A percentile compares a stretch with the other conserved stretches of the same genome.
Conservation (phyloP, 129 eudicot genomes). For the Pseudognaphalium luteoalbum region DNA sequence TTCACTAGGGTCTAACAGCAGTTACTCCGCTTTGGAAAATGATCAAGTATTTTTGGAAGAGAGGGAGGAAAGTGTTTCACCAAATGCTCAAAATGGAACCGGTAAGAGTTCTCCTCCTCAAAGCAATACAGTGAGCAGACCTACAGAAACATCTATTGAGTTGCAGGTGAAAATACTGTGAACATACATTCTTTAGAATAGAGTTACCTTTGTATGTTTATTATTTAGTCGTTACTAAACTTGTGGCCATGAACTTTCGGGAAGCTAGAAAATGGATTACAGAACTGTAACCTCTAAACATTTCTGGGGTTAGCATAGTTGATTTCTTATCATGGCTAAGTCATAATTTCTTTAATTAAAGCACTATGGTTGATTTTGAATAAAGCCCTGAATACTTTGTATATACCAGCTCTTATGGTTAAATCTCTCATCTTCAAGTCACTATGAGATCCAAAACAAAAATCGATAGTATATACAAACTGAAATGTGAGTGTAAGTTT, state of each 20-base stretch:
- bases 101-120: constrained; percentile 37
- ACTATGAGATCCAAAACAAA: not conserved
- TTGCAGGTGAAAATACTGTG: constrained; percentile 60
- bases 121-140: constrained; percentile 42
- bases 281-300: constrained; percentile 5
- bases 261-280: constrained; percentile 16
- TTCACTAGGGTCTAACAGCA: constrained; percentile 70
- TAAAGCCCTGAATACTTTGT: not conserved
- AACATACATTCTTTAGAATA: constrained; percentile 4
- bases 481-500: constrained; percentile 1
- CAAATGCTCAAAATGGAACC: constrained; percentile 34
- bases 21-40: constrained; percentile 62
- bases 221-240: constrained; percentile 4
- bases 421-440: not conserved
- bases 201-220: not conserved
- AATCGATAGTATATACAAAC: not conserved
- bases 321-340: not conserved
- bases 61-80: constrained; percentile 41
- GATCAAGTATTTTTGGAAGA: constrained; percentile 61
- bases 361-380: not conserved
- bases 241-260: constrained; percentile 6
- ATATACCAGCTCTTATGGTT: not conserved
- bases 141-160: constrained; percentile 71
- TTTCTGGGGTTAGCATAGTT: not conserved
- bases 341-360: not conserved